phyloP scores from a whole-genome alignment of 345 rosid species.

The Acer yangbiense region DNA sequence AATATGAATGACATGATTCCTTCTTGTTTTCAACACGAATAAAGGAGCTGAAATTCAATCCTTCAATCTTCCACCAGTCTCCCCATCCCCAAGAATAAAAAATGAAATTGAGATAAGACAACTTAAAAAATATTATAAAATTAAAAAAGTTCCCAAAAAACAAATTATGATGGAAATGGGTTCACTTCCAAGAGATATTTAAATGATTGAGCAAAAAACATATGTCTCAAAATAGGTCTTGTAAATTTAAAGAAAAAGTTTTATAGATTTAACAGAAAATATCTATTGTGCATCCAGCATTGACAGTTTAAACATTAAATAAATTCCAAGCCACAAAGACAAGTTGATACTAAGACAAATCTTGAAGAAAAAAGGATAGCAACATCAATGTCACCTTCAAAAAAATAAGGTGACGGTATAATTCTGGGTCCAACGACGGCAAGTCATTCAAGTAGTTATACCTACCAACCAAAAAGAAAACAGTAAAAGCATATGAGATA shows the following conservation, averaged over 20 bases:
- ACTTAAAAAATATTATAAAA: not conserved
- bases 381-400: conserved; percentile 62
- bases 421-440: conserved; percentile 95
- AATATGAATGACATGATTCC: not conserved
- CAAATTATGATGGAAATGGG: not conserved
- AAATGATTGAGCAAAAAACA: not conserved
- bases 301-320: not conserved
- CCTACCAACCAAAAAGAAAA: conserved; percentile 45
- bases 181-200: not conserved
- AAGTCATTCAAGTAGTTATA: conserved; percentile 90
- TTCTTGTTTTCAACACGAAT: not conserved
- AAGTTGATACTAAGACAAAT: not conserved
- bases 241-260: not conserved
- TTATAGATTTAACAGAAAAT: not conserved
- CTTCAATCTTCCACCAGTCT: not conserved
- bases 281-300: not conserved
- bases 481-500: not conserved
- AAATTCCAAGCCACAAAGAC: not conserved
- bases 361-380: conserved; percentile 7
- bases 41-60: not conserved
- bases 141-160: not conserved
- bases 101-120: not conserved
- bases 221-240: not conserved
- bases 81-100: not conserved
- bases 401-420: conserved; percentile 95